A percentile compares a stretch with the other conserved stretches of the same genome.
Evolutionary conservation across 495 filamentous ascomycete species (phyloP).

Genomic region (Penicillium angulare): DNA sequence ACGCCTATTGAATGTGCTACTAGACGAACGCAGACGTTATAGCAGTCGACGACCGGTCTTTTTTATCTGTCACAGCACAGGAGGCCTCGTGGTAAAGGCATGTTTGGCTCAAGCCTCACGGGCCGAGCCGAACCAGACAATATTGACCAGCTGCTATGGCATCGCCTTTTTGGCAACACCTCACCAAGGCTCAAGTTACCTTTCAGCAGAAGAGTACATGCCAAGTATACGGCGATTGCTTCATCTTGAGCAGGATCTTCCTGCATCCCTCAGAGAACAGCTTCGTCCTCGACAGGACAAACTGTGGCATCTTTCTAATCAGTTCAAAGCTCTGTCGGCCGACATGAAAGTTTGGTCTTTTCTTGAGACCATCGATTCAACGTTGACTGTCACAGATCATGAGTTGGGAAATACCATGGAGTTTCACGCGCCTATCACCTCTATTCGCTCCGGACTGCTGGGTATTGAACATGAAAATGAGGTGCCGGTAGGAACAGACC

Average conservation of each 20-base stretch:
- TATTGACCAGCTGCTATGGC: conserved; percentile 58
- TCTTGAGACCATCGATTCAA: conserved; percentile 62
- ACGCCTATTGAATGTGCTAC: conserved; percentile 48
- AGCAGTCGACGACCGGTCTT: conserved; percentile 50
- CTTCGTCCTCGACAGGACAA: conserved; percentile 48
- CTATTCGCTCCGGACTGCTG: conserved; percentile 58
- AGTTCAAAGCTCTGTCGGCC: conserved; percentile 57
- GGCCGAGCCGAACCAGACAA: conserved; percentile 32
- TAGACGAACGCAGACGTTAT: conserved; percentile 31
- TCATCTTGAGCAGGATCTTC: conserved; percentile 53
- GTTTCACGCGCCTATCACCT: conserved; percentile 57
- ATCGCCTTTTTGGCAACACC: conserved; percentile 61
- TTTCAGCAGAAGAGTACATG: conserved; percentile 56
- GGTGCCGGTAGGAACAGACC: conserved; percentile 56
- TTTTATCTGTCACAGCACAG: conserved; percentile 66
- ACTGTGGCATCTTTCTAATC: conserved; percentile 50
- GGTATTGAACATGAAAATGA: conserved; percentile 55
- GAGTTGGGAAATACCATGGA: conserved; percentile 31
- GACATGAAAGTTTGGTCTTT: conserved; percentile 69
- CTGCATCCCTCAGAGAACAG: conserved; percentile 45
- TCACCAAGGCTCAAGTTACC: conserved; percentile 64
- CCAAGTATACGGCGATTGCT: conserved; percentile 54
- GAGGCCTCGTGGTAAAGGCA: conserved; percentile 58
- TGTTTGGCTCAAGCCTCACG: conserved; percentile 52
- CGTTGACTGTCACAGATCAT: conserved; percentile 44